Percentiles rank a stretch among this genome's conserved stretches.
These are phyloP conservation scores for Uronychia binucleata DNA, from an alignment of 73 alveolate species.

Conservation along the genomic window DNA sequence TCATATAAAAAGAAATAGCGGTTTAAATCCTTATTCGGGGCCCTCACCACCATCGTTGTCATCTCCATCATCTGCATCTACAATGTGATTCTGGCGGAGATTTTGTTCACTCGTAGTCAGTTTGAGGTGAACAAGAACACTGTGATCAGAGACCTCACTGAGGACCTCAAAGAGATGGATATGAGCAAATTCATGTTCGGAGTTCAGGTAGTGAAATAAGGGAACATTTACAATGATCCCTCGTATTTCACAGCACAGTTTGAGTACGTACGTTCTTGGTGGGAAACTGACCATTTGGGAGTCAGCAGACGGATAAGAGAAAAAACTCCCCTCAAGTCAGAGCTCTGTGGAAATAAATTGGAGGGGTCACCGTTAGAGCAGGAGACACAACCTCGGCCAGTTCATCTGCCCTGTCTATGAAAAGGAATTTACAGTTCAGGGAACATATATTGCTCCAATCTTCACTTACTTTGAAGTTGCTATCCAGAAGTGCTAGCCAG, in stretches of 20 bases:
- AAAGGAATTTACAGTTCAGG: background rate
- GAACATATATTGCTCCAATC: background rate
- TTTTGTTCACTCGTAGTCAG: background rate
- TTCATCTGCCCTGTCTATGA: background rate
- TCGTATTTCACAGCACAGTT: background rate
- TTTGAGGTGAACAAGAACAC: background rate
- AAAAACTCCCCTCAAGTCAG: background rate
- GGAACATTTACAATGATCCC: background rate
- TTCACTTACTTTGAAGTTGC: background rate
- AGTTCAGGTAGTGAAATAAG: background rate
- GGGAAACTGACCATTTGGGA: background rate
- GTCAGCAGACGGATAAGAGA: background rate
- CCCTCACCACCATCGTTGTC: background rate
- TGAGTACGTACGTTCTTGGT: background rate
- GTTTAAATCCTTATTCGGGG: background rate
- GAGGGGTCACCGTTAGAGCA: background rate
- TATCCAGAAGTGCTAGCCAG: background rate
- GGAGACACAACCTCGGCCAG: background rate
- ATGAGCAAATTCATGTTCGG: background rate
- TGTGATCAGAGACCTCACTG: background rate
- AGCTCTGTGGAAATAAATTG: background rate
- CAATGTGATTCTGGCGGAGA: background rate
- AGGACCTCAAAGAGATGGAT: background rate
- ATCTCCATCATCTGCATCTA: background rate
- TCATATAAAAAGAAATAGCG: background rate